Evolutionary conservation across 306 rosid species (phyloP).

Genomic region (Sphenostylis stenocarpa): DNA sequence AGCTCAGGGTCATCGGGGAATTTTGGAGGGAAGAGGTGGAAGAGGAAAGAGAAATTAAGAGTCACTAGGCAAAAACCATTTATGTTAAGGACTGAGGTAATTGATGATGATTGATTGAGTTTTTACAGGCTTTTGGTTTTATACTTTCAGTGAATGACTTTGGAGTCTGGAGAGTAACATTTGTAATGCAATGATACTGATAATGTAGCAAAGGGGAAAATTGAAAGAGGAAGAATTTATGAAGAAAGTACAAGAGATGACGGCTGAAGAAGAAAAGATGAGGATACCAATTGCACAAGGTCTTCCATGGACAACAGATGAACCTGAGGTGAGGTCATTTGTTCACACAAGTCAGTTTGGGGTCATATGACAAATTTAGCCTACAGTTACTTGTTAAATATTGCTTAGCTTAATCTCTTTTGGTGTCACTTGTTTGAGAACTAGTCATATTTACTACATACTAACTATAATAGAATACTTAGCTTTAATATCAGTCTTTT

Average conservation of each 20-base stretch:
- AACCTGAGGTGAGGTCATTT: conserved; percentile 74
- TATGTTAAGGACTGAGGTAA: conserved; percentile 92
- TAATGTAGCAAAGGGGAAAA: conserved; percentile 82
- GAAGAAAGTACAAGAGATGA: conserved; percentile 73
- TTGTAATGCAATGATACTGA: conserved; percentile 27
- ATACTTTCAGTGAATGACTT: conserved; percentile 2
- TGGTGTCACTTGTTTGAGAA: background rate
- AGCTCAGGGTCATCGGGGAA: conserved; percentile 67
- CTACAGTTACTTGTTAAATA: background rate
- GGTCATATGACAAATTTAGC: background rate
- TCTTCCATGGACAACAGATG: conserved; percentile 97
- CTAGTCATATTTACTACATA: background rate
- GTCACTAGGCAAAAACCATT: conserved; percentile 77
- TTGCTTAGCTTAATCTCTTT: conserved; percentile 19
- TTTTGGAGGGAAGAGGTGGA: conserved; percentile 72
- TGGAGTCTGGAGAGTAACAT: conserved; percentile 23
- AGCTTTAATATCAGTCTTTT: conserved; percentile 20
- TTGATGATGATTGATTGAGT: background rate
- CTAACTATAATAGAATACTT: background rate
- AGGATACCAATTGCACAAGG: conserved; percentile 92
- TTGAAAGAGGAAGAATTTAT: conserved; percentile 74
- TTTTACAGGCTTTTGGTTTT: background rate
- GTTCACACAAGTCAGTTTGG: background rate
- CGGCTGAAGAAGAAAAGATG: conserved; percentile 69
- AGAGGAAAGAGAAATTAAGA: conserved; percentile 64